Conservation (phyloP, 345 rosid species). For the Eucalyptus dawsonii region DNA sequence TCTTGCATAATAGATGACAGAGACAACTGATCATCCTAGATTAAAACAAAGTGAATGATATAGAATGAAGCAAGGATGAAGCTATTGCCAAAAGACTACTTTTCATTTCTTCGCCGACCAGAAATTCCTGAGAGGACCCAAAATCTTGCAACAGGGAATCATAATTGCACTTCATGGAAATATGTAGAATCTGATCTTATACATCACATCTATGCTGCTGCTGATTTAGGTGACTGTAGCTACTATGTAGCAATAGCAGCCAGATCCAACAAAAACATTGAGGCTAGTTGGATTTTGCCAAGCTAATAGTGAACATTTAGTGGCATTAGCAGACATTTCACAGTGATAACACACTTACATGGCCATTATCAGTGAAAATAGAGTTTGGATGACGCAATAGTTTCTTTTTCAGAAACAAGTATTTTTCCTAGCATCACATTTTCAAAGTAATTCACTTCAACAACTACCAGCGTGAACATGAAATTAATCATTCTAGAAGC, state of each 20-base stretch:
- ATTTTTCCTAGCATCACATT: not conserved
- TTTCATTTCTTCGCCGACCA: not conserved
- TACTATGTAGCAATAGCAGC: not conserved
- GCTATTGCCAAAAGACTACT: not conserved
- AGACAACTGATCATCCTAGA: not conserved
- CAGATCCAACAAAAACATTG: not conserved
- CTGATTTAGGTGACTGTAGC: not conserved
- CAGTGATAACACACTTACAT: not conserved
- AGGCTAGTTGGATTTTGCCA: not conserved
- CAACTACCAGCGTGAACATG: not conserved
- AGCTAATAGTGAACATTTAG: not conserved
- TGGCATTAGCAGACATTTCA: not conserved
- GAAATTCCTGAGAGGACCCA: not conserved
- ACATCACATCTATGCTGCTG: not conserved
- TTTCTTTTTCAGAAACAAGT: not conserved
- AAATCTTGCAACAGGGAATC: not conserved
- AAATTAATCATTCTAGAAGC: not conserved
- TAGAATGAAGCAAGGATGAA: not conserved
- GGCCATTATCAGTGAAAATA: not conserved
- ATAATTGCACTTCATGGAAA: not conserved
- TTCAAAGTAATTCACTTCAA: not conserved
- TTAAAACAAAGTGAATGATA: not conserved
- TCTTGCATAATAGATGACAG: not conserved
- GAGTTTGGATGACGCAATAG: not conserved
- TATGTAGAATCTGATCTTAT: not conserved